Evolutionary conservation across 139 green algal genomes (phyloP), one percentile per base, ranked within the genome.

Genomic region (Axilococcus clingmanii): DNA sequence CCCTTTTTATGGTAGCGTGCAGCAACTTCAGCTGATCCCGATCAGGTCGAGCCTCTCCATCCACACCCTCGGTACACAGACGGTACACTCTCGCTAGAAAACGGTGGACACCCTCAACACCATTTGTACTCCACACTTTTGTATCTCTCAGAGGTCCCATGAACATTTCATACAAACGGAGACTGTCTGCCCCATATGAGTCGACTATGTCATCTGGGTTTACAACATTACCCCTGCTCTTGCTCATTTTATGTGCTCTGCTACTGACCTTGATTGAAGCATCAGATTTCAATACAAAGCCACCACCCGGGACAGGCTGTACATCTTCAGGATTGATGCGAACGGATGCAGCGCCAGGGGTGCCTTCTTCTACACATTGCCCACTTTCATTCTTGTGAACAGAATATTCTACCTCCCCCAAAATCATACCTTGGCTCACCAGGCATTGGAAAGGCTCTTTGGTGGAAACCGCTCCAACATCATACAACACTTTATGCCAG

Each of bases 151-250:
- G 77, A 12, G 92, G 92, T 5, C 92, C 92, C 87, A 99, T 97
- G 69, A 99, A 99, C 93, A 99, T 99, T 66, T 99, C 92, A 56
- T 99, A 99, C 40, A 99, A 81, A 11, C 92, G 74, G 65, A 99
- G 69, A 29, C 69, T 87, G 79, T 99, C 93, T 1, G 86, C 92
- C n/a, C 92, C 92, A 72, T 88, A 97, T 46, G 68, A 25, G 2
- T 17, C 31, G 23, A 98, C 87, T 14, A 99, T 73, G 41, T 97
- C 90, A 54, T 98, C 92, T 4, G 93, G 93, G 62, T 98, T 99
- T 63, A 99, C 75, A 22, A 99, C 93, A 68, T 99, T 99, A 44
- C 93, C 93, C 3, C 93, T 74, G 35, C 47, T 79, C 72, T 98
- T 99, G 72, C 55, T 81, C 92, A 98, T 99, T 75, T 99, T 99